Evolutionary conservation across 345 rosid genomes (phyloP), one percentile per base, ranked within the genome.

Genomic region (Hirschfeldia incana): DNA sequence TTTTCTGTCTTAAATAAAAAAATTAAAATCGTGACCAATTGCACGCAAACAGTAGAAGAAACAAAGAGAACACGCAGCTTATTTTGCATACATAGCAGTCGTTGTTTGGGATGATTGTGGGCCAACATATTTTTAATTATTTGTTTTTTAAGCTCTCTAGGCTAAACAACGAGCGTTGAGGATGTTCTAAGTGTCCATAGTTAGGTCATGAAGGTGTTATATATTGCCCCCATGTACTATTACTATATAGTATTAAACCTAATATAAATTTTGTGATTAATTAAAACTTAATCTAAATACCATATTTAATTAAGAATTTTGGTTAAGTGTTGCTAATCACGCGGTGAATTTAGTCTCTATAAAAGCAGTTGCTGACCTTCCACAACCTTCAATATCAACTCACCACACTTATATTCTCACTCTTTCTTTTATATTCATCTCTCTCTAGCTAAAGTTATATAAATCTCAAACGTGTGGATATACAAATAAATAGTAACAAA

Each of bases 301-400:
- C 37, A 65, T 15, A 4, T 67, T 79, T 73, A 79, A 73, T 77
- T 77, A 77, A 60, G 30, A 44, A 6, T 1, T 39, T 8, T 0
- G 73, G 46, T 73, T 71, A 65, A 72, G 15, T 17, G 13, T 60
- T 79, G n/a, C 33, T 79, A 74, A 74, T 79, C 16, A 79, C 75
- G 59, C 75, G 70, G 78, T 74, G 70, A 79, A 79, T 26, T 8
- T 34, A 27, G 74, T 16, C 73, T 80, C 83, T 80, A 80, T 80
- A 80, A 80, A 80, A 80, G 83, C 69, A 80, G 34, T 26, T 70
- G 65, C 80, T 80, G 77, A 71, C 77, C 78, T 51, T 74, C 74
- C 75, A 68, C 78, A 68, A 72, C 71, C 49, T 49, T 80, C 83
- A 74, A 69, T 75, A 80, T 76, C 83, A 80, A 53, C 83, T 29